Base-by-base conservation (phyloP, 495 filamentous ascomycete genomes). In the Talaromyces ruber region DNA sequence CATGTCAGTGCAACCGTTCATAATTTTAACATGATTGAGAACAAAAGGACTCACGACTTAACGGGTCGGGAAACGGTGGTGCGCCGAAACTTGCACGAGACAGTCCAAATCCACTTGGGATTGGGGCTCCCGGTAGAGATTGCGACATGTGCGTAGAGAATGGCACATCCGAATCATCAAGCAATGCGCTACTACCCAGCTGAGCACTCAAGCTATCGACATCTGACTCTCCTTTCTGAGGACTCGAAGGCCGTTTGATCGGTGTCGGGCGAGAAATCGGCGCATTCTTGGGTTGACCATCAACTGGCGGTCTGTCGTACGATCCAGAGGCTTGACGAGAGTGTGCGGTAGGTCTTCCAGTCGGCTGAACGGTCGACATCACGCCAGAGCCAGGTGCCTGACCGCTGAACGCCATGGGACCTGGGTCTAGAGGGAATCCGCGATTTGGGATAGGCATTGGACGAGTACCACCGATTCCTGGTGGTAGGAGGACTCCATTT, bases 101-200 rank as follows among this genome's bases (percentile, higher is more conserved):
- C 45, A 75, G 74, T 22, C 72, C 67, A 4, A 72, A 74, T 29
- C 67, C 61, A 28, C 67, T 72, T 26, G 72, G 70, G 18, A 64
- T 65, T 16, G 72, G 68, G 18, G 70, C 69, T 59, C 72, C 76
- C 18, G 76, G 75, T 26, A 78, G 68, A 24, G 78, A 77, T 67
- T 71, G 74, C 58, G 69, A 76, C 56, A 71, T 67, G 37, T 74
- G 74, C 11, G 76, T 72, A 18, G 77, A 65, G 55, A 79, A 71
- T 25, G 80, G 73, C 55, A 80, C 81, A 62, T 91, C 85, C 18
- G 79, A 82, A 68, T 95, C 92, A 66, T 95, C 93, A 39, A 97
- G 79, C n/a, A 98, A 77, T 8, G 93, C 93, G 71, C 88, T 92
- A 74, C 93, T 97, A 9, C 94, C 95, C n/a, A 98, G 81, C 69